Percentiles rank a stretch among this genome's conserved stretches.
These are phyloP conservation scores for Saccharomycopsis synnaedendra DNA, from an alignment of 805 yeast species.

Conservation along the genomic window DNA sequence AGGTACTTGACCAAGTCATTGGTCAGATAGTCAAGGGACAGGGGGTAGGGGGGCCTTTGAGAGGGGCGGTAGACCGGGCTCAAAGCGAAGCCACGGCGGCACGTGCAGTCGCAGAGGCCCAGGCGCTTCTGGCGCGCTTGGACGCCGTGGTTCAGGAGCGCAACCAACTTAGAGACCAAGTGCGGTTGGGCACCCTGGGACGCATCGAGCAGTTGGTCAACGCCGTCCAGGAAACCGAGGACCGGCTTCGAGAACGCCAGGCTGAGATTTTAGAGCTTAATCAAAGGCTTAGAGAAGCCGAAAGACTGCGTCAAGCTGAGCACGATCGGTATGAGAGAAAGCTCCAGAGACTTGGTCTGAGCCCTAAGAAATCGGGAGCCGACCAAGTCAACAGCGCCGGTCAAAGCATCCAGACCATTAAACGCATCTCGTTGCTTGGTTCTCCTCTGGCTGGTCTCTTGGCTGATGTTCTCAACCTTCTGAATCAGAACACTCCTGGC, in stretches of 20 bases:
- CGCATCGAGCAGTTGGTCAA: conserved; percentile 46
- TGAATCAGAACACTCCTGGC: conserved; percentile 3
- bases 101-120: conserved; percentile 50
- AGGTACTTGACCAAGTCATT: neutral
- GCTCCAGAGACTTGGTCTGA: conserved; percentile 6
- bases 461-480: conserved; percentile 14
- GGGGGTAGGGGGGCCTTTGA: conserved; percentile 3
- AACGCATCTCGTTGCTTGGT: conserved; percentile 10
- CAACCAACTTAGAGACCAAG: conserved; percentile 51
- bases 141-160: conserved; percentile 49
- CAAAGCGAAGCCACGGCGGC: conserved; percentile 81
- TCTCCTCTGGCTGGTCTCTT: conserved; percentile 14
- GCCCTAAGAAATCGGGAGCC: neutral
- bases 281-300: conserved; percentile 50
- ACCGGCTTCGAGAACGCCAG: conserved; percentile 45
- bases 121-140: conserved; percentile 38
- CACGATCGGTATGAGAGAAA: conserved; percentile 20
- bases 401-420: neutral
- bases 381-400: neutral
- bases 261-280: conserved; percentile 50
- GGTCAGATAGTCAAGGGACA: conserved; percentile 10
- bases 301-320: conserved; percentile 28
- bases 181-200: conserved; percentile 70
- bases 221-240: conserved; percentile 54
- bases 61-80: conserved; percentile 39